Evolutionary conservation across 2,329 filamentous ascomycete genomes (phyloP).

Genomic region (Diaporthe nobilis): DNA sequence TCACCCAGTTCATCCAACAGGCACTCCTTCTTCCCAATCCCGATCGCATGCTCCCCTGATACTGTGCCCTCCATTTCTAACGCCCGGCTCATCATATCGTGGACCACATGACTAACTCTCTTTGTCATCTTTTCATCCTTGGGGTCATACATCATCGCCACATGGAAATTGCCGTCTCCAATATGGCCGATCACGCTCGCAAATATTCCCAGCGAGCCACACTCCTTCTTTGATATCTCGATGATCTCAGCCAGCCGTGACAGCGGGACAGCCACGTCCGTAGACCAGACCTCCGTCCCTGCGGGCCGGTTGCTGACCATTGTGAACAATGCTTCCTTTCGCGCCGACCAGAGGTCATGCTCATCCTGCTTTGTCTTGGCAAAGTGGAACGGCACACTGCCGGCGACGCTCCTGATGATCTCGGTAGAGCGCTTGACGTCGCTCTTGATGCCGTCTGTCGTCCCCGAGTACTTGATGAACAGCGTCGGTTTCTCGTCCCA

Average conservation of each 20-base stretch:
- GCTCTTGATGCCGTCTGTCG: slow-evolving; percentile 72
- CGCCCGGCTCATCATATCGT: slow-evolving; percentile 75
- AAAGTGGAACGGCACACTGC: slow-evolving; percentile 74
- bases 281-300: slow-evolving; percentile 79
- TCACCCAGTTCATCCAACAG: slow-evolving; percentile 70
- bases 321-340: slow-evolving; percentile 82
- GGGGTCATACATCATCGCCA: slow-evolving; percentile 58
- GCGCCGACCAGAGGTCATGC: slow-evolving; percentile 79
- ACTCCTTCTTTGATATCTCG: slow-evolving; percentile 73
- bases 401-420: slow-evolving; percentile 69
- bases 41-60: slow-evolving; percentile 76
- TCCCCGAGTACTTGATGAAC: slow-evolving; percentile 83
- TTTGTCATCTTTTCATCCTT: slow-evolving; percentile 61
- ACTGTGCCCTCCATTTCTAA: slow-evolving; percentile 78
- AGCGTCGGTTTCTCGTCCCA: slow-evolving; percentile 81
- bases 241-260: slow-evolving; percentile 80
- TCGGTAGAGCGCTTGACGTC: slow-evolving; percentile 73
- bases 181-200: slow-evolving; percentile 76
- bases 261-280: slow-evolving; percentile 84
- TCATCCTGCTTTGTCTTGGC: slow-evolving; percentile 75
- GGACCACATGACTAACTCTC: slow-evolving; percentile 64
- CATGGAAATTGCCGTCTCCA: slow-evolving; percentile 78
- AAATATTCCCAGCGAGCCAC: slow-evolving; percentile 68
- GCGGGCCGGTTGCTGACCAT: slow-evolving; percentile 75
- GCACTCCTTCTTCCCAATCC: slow-evolving; percentile 64